Conservation (phyloP, 73 alveolate genomes). For the Stentor roeselii region DNA sequence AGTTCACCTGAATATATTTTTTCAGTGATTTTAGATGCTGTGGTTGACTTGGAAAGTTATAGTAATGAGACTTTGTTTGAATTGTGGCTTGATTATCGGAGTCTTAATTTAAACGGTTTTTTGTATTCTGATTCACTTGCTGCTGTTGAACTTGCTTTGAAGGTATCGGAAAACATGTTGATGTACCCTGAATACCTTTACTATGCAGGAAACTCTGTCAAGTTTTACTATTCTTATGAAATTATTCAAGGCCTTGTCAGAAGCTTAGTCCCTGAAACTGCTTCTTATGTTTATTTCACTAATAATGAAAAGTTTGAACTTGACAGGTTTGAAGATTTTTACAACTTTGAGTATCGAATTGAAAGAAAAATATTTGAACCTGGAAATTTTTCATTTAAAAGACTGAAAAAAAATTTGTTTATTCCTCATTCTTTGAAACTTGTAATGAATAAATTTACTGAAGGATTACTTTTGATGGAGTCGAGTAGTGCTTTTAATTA, state of each 20-base stretch:
- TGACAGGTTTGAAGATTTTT: neutral
- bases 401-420: too few species aligned
- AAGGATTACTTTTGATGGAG: too few species aligned
- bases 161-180: neutral
- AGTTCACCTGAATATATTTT: neutral
- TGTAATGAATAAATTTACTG: too few species aligned
- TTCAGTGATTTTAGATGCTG: neutral
- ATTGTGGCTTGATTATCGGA: neutral
- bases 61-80: neutral
- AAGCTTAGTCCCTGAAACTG: neutral
- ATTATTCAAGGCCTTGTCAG: too few species aligned
- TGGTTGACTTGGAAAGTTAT: neutral
- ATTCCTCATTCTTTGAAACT: too few species aligned
- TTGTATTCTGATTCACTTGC: neutral
- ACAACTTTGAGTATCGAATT: neutral
- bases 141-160: neutral
- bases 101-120: neutral
- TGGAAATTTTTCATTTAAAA: too few species aligned
- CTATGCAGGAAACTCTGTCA: neutral
- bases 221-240: neutral
- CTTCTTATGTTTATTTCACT: neutral
- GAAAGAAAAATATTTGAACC: too few species aligned
- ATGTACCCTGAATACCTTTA: neutral
- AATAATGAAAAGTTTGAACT: neutral
- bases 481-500: too few species aligned